phyloP scores from a whole-genome alignment of 139 green algal genomes.

The Asterochloris erici region DNA sequence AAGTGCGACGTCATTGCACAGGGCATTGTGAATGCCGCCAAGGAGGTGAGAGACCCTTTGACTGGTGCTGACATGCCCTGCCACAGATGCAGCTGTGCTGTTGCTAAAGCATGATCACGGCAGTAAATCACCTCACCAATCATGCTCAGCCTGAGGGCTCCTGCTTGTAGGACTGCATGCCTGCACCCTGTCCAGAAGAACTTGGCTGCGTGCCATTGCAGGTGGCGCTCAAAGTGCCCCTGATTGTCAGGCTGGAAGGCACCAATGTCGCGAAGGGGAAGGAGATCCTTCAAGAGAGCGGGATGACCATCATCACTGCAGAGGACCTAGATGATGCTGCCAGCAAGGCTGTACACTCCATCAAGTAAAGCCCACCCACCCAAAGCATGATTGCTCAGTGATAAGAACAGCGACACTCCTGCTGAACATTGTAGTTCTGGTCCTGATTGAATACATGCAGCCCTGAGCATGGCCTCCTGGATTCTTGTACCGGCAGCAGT shows the following conservation, averaged over 20 bases:
- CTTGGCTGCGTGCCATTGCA: conserved; percentile 21
- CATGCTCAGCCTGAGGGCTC: no score
- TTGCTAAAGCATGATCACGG: not conserved
- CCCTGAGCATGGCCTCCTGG: no score
- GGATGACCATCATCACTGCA: conserved; percentile 85
- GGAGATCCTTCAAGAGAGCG: conserved; percentile 76
- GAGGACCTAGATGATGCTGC: conserved; percentile 96
- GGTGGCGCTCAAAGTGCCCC: conserved; percentile 78
- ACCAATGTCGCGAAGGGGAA: conserved; percentile 96
- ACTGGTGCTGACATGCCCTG: not conserved
- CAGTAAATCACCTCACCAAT: no score
- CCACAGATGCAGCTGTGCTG: not conserved
- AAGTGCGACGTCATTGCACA: conserved; percentile 98
- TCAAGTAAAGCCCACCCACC: not conserved
- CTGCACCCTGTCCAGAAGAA: not conserved
- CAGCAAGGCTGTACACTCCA: conserved; percentile 78
- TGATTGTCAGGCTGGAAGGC: conserved; percentile 97
- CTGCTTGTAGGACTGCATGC: not conserved
- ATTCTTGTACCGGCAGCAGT: no score
- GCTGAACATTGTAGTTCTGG: no score
- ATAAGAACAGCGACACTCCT: no score
- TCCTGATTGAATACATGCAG: no score
- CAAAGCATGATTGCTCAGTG: not conserved
- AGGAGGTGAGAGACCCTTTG: conserved; percentile 51
- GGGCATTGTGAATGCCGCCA: conserved; percentile 95